phyloP scores from a whole-genome alignment of 306 rosid species.

The Cicer yamashitae region DNA sequence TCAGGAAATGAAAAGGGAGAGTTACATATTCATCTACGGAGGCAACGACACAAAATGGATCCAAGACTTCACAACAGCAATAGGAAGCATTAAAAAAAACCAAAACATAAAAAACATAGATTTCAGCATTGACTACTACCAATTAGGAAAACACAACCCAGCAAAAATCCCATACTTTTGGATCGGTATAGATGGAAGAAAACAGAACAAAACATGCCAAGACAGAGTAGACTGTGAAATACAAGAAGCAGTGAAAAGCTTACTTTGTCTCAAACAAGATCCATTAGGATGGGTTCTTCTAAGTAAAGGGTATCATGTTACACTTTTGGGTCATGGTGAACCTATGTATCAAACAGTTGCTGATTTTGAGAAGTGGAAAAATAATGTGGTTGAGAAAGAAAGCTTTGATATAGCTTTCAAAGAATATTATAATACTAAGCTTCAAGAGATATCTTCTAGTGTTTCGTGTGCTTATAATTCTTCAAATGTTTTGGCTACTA shows the following conservation, averaged over 20 bases:
- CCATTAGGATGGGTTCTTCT: constrained; percentile 49
- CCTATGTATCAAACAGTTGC: constrained; percentile 40
- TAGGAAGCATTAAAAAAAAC: constrained; percentile 24
- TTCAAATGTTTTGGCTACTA: constrained; percentile 44
- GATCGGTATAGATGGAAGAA: constrained; percentile 48
- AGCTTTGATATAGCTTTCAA: constrained; percentile 43
- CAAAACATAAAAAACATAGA: constrained; percentile 17
- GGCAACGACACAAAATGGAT: constrained; percentile 41
- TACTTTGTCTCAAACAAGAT: constrained; percentile 47
- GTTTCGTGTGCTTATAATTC: not conserved
- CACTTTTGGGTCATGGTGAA: constrained; percentile 38
- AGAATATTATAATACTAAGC: constrained; percentile 33
- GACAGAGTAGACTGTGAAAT: constrained; percentile 37
- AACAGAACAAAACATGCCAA: constrained; percentile 14
- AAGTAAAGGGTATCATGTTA: constrained; percentile 36
- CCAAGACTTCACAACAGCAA: constrained; percentile 9
- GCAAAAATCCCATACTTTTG: constrained; percentile 40
- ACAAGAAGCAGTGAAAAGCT: constrained; percentile 34
- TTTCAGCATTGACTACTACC: not conserved
- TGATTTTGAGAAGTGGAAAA: constrained; percentile 46
- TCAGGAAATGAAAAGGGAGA: constrained; percentile 9
- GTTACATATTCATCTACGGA: constrained; percentile 47
- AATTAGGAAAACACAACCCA: constrained; percentile 36
- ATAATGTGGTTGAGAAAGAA: constrained; percentile 25
- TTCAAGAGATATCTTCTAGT: constrained; percentile 6